phyloP scores from a whole-genome alignment of 495 filamentous ascomycete species.

The Aspergillus ellipticus region DNA sequence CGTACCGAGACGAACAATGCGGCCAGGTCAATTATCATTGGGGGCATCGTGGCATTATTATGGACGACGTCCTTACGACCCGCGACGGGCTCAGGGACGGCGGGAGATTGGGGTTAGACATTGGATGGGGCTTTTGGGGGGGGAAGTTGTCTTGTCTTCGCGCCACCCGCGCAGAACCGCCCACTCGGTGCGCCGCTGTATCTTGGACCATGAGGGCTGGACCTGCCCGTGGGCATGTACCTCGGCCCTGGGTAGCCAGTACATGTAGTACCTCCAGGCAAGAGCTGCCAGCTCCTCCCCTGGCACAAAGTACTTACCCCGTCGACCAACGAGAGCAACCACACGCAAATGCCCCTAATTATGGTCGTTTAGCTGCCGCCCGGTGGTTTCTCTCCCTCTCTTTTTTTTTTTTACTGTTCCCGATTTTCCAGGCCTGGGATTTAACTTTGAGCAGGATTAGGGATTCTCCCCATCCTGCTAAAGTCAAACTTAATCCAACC shows the following conservation, averaged over 20 bases:
- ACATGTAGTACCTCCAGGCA: background rate
- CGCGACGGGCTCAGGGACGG: background rate
- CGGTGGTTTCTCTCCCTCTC: too few relatives aligned
- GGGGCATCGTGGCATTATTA: too few relatives aligned
- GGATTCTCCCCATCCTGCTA: slow-evolving; percentile 36
- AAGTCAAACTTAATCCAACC: slow-evolving; percentile 45
- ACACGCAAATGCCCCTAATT: background rate
- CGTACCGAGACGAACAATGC: background rate
- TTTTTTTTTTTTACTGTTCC: slow-evolving; percentile 4
- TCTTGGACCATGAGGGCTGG: background rate
- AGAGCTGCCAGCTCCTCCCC: background rate
- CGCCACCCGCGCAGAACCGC: background rate
- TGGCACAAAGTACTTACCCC: background rate
- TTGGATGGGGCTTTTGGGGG: background rate
- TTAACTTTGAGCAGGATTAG: slow-evolving; percentile 9
- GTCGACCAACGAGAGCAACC: too few relatives aligned
- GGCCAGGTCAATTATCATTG: too few relatives aligned
- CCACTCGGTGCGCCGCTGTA: slow-evolving; percentile 1
- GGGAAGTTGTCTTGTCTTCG: background rate
- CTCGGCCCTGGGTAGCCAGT: background rate
- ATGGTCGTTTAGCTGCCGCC: background rate
- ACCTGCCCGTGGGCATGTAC: background rate
- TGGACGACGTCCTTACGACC: too few relatives aligned
- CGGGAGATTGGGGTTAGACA: background rate
- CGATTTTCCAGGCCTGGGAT: background rate